These are phyloP conservation scores for Vitellaria paradoxa DNA, from an alignment of 179 eudicot species.

Conservation along the genomic window DNA sequence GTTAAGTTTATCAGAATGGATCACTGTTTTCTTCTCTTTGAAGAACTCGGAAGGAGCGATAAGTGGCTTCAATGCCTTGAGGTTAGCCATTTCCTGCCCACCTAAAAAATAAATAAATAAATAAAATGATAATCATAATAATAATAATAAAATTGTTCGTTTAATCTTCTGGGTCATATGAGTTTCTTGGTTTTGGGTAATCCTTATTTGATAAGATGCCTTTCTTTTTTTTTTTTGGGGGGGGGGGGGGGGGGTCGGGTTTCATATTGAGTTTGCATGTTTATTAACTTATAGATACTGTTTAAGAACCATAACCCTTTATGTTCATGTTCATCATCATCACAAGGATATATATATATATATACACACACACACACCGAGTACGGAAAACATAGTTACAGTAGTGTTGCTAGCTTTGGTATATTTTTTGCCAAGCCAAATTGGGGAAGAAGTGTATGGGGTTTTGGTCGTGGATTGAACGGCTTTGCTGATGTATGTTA, in stretches of 20 bases:
- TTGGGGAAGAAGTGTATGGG: background rate
- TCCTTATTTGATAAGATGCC: background rate
- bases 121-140: too few species aligned
- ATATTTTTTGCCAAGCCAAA: background rate
- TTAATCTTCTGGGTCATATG: background rate
- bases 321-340: background rate
- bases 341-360: too few species aligned
- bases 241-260: too few species aligned
- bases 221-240: too few species aligned
- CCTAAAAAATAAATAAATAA: background rate
- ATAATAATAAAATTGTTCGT: background rate
- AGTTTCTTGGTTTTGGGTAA: background rate
- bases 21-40: slow-evolving; percentile 89
- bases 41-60: slow-evolving; percentile 73
- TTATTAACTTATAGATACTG: background rate
- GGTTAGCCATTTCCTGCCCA: slow-evolving; percentile 36
- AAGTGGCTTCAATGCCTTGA: slow-evolving; percentile 98
- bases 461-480: slow-evolving; percentile 1
- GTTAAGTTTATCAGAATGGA: slow-evolving; percentile 67
- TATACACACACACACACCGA: too few species aligned
- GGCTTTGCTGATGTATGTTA: background rate
- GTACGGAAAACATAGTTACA: too few species aligned
- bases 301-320: background rate
- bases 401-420: background rate
- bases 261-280: too few species aligned